phyloP scores from a whole-genome alignment of 306 rosid genomes.

The Lathyrus tuberosus region DNA sequence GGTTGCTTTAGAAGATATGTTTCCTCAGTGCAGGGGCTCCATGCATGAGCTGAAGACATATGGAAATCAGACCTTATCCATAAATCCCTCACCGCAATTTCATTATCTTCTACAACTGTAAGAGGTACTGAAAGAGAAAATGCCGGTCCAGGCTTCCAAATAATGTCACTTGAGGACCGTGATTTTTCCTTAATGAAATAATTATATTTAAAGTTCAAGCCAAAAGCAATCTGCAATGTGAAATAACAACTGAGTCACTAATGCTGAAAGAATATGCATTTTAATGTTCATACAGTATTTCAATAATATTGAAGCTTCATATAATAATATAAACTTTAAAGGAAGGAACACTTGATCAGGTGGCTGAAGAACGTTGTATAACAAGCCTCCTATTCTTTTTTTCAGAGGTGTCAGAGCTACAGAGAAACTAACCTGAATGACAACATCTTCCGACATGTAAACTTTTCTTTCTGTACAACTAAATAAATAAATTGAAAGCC shows the following conservation, averaged over 20 bases:
- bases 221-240: slow-evolving; percentile 63
- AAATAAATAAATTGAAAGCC: slow-evolving; percentile 13
- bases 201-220: slow-evolving; percentile 77
- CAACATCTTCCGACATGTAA: slow-evolving; percentile 39
- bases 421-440: slow-evolving; percentile 31
- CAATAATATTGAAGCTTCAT: slow-evolving; percentile 25
- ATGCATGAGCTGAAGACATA: slow-evolving; percentile 46
- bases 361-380: slow-evolving; percentile 25
- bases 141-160: slow-evolving; percentile 93
- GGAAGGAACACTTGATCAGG: slow-evolving; percentile 17
- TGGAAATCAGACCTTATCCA: slow-evolving; percentile 70
- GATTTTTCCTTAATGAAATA: slow-evolving; percentile 76
- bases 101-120: slow-evolving; percentile 45
- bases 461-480: slow-evolving; percentile 33
- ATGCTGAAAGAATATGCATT: slow-evolving; percentile 22
- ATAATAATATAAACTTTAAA: slow-evolving; percentile 20
- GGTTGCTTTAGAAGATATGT: slow-evolving; percentile 59
- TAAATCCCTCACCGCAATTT: slow-evolving; percentile 70
- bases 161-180: slow-evolving; percentile 57
- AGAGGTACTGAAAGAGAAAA: slow-evolving; percentile 78
- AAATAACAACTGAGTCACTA: slow-evolving; percentile 38
- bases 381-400: slow-evolving; percentile 17
- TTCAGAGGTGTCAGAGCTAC: no score
- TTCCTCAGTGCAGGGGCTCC: slow-evolving; percentile 74
- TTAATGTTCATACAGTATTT: slow-evolving; percentile 29